Evolutionary conservation across 352 stramenopile genomes (phyloP).

Genomic region (Phytophthora syringae): DNA sequence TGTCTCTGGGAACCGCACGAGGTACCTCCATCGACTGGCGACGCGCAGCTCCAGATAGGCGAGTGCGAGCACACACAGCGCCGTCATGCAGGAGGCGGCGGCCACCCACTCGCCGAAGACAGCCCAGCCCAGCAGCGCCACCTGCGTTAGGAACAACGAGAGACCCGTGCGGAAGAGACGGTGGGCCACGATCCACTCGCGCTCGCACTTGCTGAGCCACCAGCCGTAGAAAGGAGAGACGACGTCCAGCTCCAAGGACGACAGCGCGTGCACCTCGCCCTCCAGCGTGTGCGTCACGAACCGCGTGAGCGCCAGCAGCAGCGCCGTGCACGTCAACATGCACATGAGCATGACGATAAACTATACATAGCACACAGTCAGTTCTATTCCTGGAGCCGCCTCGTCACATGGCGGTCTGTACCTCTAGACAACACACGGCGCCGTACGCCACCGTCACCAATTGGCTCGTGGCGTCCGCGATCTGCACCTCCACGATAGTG

Average conservation of each 20-base stretch:
- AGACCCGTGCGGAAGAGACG: conserved; percentile 62
- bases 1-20: conserved; percentile 36
- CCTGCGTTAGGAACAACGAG: too few species aligned
- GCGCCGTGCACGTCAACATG: conserved; percentile 72
- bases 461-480: conserved; percentile 51
- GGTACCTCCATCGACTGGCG: conserved; percentile 73
- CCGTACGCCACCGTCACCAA: conserved; percentile 63
- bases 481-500: conserved; percentile 75
- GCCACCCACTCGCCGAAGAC: too few species aligned
- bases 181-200: conserved; percentile 76
- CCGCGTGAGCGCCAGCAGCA: conserved; percentile 75
- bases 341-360: too few species aligned
- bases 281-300: conserved; percentile 82
- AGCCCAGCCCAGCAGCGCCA: too few species aligned
- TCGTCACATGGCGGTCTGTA: too few species aligned
- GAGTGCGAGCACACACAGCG: background rate
- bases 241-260: conserved; percentile 68
- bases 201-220: conserved; percentile 76
- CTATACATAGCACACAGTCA: too few species aligned
- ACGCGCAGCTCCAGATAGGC: conserved; percentile 47
- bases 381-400: too few species aligned
- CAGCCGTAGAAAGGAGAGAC: conserved; percentile 79
- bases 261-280: conserved; percentile 62
- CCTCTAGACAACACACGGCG: conserved; percentile 57
- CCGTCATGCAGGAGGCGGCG: too few species aligned